Evolutionary conservation across 495 filamentous ascomycete genomes (phyloP).

Genomic region (Rostrohypoxylon terebratum): DNA sequence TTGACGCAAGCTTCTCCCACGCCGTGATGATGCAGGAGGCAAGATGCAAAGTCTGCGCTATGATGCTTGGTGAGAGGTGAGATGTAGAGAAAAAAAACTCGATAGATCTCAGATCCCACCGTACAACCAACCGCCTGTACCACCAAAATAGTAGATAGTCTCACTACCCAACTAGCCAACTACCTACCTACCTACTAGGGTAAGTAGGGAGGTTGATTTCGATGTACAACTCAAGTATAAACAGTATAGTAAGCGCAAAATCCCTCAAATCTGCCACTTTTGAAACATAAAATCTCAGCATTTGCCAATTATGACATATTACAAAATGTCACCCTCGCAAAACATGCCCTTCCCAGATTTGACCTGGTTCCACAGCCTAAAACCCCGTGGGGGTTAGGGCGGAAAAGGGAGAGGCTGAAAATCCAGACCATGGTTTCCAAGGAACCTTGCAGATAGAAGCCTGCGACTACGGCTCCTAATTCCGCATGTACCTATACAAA

Average conservation of each 20-base stretch:
- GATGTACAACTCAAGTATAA: not conserved
- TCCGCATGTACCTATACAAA: conserved; percentile 12
- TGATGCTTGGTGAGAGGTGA: not conserved
- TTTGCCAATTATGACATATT: not conserved
- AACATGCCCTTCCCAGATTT: not conserved
- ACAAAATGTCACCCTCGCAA: not conserved
- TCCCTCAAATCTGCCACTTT: not conserved
- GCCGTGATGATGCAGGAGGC: not conserved
- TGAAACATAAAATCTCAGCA: conserved; percentile 2
- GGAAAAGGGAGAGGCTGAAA: not conserved
- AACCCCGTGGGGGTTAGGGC: not conserved
- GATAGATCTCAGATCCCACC: not conserved
- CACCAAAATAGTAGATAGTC: no score
- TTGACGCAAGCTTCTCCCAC: not conserved
- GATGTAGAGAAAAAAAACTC: not conserved
- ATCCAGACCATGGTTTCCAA: not conserved
- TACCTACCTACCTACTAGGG: not conserved
- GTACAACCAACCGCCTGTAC: not conserved
- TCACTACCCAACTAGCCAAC: not conserved
- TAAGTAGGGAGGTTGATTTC: not conserved
- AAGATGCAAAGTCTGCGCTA: not conserved
- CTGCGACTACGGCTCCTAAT: not conserved
- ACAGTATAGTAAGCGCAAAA: conserved; percentile 9
- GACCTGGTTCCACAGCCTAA: not conserved
- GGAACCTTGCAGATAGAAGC: not conserved